Percentiles rank a stretch among this genome's conserved stretches.
phyloP scores from a whole-genome alignment of 192 early-diverging fungal genomes.

The Hyaloraphidium curvatum region DNA sequence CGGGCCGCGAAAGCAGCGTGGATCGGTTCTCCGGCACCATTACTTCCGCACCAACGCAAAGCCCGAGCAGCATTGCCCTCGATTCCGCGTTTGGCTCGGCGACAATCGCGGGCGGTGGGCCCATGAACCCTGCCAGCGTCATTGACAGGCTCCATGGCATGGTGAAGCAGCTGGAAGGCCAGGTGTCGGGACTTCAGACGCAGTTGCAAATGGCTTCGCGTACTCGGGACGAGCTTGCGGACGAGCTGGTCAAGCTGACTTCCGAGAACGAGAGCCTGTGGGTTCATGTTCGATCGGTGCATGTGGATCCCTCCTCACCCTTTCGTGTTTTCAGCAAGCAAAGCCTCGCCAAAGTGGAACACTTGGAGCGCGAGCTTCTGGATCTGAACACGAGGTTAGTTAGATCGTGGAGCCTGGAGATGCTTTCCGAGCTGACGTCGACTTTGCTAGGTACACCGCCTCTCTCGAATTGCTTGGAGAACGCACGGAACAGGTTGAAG shows the following conservation, averaged over 20 bases:
- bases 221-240: constrained; percentile 46
- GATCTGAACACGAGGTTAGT: constrained; percentile 35
- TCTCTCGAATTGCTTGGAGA: constrained; percentile 75
- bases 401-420: background rate
- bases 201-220: constrained; percentile 41
- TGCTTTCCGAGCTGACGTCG: background rate
- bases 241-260: constrained; percentile 49
- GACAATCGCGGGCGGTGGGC: background rate
- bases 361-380: constrained; percentile 27
- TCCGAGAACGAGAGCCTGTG: constrained; percentile 42
- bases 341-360: constrained; percentile 10
- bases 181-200: constrained; percentile 36
- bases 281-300: constrained; percentile 7
- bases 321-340: constrained; percentile 2
- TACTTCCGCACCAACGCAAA: background rate
- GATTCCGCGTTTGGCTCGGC: too few species aligned
- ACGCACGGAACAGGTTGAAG: constrained; percentile 64
- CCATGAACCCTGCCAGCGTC: constrained; percentile 13
- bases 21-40: background rate
- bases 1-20: background rate
- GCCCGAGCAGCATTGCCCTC: background rate
- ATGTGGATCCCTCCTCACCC: background rate
- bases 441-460: constrained; percentile 27
- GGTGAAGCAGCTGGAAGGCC: constrained; percentile 41
- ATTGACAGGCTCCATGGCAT: constrained; percentile 38